phyloP scores from a whole-genome alignment of 163 green algal genomes.

The Chlorella variabilis region DNA sequence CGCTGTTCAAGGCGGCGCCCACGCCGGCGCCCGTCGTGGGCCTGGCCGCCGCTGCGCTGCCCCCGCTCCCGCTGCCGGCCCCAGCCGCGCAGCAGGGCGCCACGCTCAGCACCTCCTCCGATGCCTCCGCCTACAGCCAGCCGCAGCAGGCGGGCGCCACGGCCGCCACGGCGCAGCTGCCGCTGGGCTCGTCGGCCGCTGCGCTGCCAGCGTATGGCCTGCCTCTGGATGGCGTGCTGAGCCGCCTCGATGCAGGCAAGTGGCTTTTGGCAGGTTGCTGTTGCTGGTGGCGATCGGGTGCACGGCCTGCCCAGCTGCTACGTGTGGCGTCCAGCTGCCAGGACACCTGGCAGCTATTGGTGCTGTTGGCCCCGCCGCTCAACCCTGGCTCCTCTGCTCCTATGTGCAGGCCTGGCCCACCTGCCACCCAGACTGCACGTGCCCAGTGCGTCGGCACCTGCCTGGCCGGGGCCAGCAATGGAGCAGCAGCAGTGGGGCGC shows the following conservation, averaged over 20 bases:
- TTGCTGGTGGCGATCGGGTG: too few relatives aligned
- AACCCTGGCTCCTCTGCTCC: too few relatives aligned
- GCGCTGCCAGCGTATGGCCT: constrained; percentile 9
- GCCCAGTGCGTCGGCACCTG: not conserved
- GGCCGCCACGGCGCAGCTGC: not conserved
- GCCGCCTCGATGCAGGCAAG: not conserved
- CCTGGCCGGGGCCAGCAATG: not conserved
- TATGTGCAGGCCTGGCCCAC: not conserved
- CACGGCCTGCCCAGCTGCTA: too few relatives aligned
- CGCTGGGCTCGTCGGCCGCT: not conserved
- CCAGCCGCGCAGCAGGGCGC: not conserved
- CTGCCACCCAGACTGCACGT: not conserved
- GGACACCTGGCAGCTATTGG: too few relatives aligned
- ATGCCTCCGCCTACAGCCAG: constrained; percentile 33
- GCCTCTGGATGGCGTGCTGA: not conserved
- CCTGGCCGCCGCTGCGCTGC: not conserved
- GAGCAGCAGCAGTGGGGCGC: constrained; percentile 1
- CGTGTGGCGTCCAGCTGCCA: too few relatives aligned
- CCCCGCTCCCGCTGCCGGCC: not conserved
- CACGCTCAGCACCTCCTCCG: constrained; percentile 8
- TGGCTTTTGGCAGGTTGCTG: not conserved
- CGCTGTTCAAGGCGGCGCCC: constrained; percentile 22
- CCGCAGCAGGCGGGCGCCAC: not conserved
- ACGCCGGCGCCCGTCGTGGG: not conserved
- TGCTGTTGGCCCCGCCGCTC: too few relatives aligned